These are phyloP conservation scores for Setaria viridis DNA, from an alignment of 202 grass and related monocot species.

Conservation along the genomic window DNA sequence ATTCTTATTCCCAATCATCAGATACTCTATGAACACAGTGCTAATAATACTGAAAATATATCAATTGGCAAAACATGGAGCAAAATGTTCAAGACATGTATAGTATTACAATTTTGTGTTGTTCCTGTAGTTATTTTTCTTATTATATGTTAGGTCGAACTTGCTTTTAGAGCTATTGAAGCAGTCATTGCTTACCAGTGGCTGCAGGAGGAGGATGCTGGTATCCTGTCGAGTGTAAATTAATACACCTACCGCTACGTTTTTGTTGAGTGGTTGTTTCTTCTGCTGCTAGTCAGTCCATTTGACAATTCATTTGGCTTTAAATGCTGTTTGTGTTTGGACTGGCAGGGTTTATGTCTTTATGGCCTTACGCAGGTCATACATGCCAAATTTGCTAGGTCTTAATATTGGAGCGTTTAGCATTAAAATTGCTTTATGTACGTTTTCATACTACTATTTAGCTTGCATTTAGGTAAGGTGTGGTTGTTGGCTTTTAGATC, in stretches of 20 bases:
- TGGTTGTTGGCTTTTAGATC: background rate
- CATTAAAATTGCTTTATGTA: slow-evolving; percentile 3
- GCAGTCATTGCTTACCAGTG: background rate
- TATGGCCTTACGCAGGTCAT: background rate
- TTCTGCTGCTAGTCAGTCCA: slow-evolving; percentile 1
- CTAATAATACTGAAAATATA: background rate
- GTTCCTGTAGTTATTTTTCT: background rate
- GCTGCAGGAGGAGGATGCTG: background rate
- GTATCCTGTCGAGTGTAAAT: background rate
- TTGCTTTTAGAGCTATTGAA: slow-evolving; percentile 13
- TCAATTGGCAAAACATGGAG: background rate
- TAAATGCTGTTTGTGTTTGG: background rate
- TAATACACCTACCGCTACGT: background rate
- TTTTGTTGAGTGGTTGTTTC: slow-evolving; percentile 12
- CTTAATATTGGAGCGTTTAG: background rate
- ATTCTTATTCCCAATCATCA: background rate
- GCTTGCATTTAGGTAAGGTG: background rate
- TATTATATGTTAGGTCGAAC: background rate
- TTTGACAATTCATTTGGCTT: slow-evolving; percentile 20
- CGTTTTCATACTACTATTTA: background rate
- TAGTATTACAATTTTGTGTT: background rate
- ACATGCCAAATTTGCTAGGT: background rate
- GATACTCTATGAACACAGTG: background rate
- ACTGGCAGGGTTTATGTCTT: background rate
- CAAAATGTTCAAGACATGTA: background rate